These are phyloP conservation scores for Diaporthe destruens DNA, from an alignment of 2,329 filamentous ascomycete species.

Conservation along the genomic window DNA sequence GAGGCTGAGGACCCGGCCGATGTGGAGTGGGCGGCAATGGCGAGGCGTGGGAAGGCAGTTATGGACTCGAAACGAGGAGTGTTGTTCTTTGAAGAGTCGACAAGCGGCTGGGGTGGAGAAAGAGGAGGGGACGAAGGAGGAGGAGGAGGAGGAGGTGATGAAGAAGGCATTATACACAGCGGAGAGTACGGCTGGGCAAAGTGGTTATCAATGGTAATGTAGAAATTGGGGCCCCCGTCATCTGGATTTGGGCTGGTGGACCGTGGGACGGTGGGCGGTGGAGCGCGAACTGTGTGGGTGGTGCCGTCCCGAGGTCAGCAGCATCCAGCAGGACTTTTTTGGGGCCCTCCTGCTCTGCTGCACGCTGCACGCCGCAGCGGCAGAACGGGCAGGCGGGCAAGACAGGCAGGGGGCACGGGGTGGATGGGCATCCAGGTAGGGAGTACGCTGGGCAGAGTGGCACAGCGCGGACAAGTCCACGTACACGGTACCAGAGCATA, in stretches of 20 bases:
- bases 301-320: conserved; percentile 27
- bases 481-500: conserved; percentile 12
- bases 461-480: neutral
- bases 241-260: conserved; percentile 31
- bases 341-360: neutral
- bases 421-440: neutral
- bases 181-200: conserved; percentile 30
- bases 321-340: conserved; percentile 11
- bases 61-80: conserved; percentile 37
- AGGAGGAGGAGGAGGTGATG: conserved; percentile 40
- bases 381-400: neutral
- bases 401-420: neutral
- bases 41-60: conserved; percentile 35
- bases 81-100: conserved; percentile 31
- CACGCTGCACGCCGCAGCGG: neutral
- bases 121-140: conserved; percentile 13
- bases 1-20: conserved; percentile 37
- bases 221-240: conserved; percentile 41
- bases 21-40: conserved; percentile 23
- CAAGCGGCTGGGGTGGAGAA: conserved; percentile 31
- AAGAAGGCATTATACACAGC: conserved; percentile 41
- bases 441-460: neutral
- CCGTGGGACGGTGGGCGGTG: conserved; percentile 33
- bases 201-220: conserved; percentile 38
- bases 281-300: conserved; percentile 35